Percentiles rank a stretch among this genome's conserved stretches.
Conservation (phyloP, 2,329 filamentous ascomycete genomes). For the Sporothrix brasiliensis region DNA sequence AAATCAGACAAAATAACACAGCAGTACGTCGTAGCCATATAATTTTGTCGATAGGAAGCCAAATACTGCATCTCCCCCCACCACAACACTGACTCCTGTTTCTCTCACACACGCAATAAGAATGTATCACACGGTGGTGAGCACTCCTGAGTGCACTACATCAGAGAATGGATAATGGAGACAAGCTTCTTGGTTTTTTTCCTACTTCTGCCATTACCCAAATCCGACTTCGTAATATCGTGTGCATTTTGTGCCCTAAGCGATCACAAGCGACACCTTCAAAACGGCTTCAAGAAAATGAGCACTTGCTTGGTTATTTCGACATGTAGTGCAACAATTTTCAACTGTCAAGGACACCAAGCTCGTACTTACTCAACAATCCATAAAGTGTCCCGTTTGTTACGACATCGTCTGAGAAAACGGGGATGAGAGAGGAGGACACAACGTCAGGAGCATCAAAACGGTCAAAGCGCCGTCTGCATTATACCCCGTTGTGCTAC, state of each 20-base stretch:
- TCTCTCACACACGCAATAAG: too few species aligned
- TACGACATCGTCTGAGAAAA: constrained; percentile 12
- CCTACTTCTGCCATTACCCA: background rate
- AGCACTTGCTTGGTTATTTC: background rate
- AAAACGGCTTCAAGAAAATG: background rate
- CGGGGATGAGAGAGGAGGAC: background rate
- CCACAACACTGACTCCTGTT: background rate
- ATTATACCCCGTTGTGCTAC: background rate
- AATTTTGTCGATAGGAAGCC: too few species aligned
- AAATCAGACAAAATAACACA: too few species aligned
- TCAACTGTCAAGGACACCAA: background rate
- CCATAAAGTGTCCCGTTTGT: background rate
- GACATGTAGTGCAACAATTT: constrained; percentile 2
- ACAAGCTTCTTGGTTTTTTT: background rate
- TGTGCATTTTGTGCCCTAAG: constrained; percentile 5
- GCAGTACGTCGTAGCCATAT: too few species aligned
- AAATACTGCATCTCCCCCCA: too few species aligned
- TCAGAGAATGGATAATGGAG: too few species aligned
- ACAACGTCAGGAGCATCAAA: too few species aligned
- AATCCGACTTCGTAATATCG: background rate
- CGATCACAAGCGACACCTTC: background rate
- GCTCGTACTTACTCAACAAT: constrained; percentile 11
- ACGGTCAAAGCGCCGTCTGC: background rate
- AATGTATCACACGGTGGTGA: background rate
- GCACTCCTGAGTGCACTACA: background rate